These are phyloP conservation scores for Leccinum fuscescens DNA, from an alignment of 1,284 basidiomycete genomes.

Conservation along the genomic window DNA sequence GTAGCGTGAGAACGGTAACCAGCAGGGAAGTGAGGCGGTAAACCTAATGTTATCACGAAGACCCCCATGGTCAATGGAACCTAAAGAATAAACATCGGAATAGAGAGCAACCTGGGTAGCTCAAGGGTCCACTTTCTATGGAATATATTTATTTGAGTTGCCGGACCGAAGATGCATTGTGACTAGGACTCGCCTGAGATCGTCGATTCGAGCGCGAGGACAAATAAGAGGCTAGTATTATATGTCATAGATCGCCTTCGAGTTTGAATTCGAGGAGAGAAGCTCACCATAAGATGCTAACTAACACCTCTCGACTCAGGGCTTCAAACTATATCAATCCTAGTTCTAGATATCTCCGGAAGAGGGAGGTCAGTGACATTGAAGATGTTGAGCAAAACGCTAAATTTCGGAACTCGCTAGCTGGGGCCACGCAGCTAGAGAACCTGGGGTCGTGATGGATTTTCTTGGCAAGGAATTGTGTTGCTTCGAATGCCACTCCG, in stretches of 20 bases:
- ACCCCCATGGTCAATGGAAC: not conserved
- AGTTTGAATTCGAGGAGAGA: not conserved
- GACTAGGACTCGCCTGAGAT: not conserved
- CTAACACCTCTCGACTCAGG: not conserved
- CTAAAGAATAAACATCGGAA: not conserved
- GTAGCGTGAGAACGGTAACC: not conserved
- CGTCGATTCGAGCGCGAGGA: not conserved
- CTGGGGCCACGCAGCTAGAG: not conserved
- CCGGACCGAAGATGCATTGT: not conserved
- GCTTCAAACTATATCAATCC: not conserved
- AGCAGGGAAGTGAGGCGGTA: not conserved
- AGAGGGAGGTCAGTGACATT: not conserved
- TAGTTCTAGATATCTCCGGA: not conserved
- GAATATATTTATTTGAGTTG: not conserved
- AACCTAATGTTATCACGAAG: not conserved
- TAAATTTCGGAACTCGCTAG: not conserved
- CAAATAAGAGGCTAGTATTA: not conserved
- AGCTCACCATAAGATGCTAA: no score
- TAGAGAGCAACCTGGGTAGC: not conserved
- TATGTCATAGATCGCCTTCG: not conserved
- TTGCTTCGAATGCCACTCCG: not conserved
- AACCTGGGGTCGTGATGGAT: not conserved
- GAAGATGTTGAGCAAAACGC: not conserved
- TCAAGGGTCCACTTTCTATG: not conserved
- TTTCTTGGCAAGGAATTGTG: not conserved